Conservation (phyloP, 768 basidiomycete species). For the Crassisporium funariophilum region DNA sequence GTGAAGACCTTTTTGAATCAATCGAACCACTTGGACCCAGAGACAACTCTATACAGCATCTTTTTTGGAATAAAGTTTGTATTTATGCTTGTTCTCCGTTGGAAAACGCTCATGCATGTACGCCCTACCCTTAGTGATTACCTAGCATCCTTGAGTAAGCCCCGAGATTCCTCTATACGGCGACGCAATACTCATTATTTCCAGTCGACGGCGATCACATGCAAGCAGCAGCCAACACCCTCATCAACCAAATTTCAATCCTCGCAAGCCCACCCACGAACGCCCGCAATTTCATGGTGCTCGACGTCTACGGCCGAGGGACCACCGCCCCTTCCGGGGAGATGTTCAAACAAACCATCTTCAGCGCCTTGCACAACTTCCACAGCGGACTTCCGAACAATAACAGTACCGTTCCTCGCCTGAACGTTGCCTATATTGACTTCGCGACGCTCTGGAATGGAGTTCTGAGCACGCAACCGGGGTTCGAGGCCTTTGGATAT, state of each 20-base stretch:
- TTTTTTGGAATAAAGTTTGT: conserved; percentile 54
- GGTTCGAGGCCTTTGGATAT: conserved; percentile 52
- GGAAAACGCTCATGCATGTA: conserved; percentile 1
- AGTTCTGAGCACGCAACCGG: conserved; percentile 43
- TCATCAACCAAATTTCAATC: conserved; percentile 37
- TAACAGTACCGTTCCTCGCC: neutral
- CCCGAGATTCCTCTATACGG: neutral
- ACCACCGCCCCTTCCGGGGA: conserved; percentile 40
- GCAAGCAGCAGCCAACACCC: conserved; percentile 38
- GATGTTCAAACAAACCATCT: conserved; percentile 46
- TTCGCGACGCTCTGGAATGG: conserved; percentile 50
- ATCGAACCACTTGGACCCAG: conserved; percentile 30
- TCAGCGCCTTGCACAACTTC: conserved; percentile 39
- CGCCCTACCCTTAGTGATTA: conserved; percentile 1
- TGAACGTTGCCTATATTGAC: conserved; percentile 50
- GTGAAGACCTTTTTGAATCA: conserved; percentile 24
- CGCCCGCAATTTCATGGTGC: conserved; percentile 50
- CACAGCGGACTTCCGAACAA: conserved; percentile 15
- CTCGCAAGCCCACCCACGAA: conserved; percentile 48
- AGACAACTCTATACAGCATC: conserved; percentile 48
- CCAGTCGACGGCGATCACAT: conserved; percentile 23
- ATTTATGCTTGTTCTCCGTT: neutral
- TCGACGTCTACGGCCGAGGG: conserved; percentile 55
- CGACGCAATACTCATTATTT: conserved; percentile 8
- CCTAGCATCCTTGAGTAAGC: conserved; percentile 20